phyloP scores from a whole-genome alignment of 2,329 filamentous ascomycete species.

The Knufia petricola region DNA sequence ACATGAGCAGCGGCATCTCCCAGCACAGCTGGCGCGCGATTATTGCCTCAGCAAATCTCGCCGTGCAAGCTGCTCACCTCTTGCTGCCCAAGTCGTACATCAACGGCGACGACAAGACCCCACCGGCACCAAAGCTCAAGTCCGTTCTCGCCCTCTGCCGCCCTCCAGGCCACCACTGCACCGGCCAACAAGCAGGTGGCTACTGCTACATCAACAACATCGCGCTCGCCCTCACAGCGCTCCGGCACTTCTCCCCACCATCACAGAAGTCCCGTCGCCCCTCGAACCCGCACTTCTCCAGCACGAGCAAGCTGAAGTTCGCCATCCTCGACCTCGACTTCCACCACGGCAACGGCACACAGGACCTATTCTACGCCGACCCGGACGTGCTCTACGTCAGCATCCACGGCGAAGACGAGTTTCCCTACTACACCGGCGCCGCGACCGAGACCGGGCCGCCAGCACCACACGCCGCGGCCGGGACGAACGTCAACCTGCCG shows the following conservation, averaged over 20 bases:
- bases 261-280: not conserved
- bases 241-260: conserved; percentile 10
- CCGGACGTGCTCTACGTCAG: conserved; percentile 26
- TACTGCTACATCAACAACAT: conserved; percentile 24
- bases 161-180: conserved; percentile 23
- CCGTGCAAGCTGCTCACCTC: conserved; percentile 18
- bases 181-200: conserved; percentile 20
- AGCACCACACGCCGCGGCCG: conserved; percentile 11
- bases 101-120: not conserved
- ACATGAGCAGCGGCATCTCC: conserved; percentile 22
- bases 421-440: conserved; percentile 25
- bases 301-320: conserved; percentile 5
- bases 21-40: conserved; percentile 18
- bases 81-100: conserved; percentile 8
- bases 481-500: conserved; percentile 20
- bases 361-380: conserved; percentile 26
- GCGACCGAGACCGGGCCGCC: conserved; percentile 12
- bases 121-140: conserved; percentile 13
- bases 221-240: conserved; percentile 16
- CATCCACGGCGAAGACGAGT: conserved; percentile 29
- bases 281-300: not conserved
- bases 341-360: conserved; percentile 23
- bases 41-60: conserved; percentile 22
- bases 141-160: conserved; percentile 21
- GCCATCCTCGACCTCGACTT: conserved; percentile 23